These are phyloP conservation scores for Paramecium primaurelia DNA, from an alignment of 73 alveolate species.

Conservation along the genomic window DNA sequence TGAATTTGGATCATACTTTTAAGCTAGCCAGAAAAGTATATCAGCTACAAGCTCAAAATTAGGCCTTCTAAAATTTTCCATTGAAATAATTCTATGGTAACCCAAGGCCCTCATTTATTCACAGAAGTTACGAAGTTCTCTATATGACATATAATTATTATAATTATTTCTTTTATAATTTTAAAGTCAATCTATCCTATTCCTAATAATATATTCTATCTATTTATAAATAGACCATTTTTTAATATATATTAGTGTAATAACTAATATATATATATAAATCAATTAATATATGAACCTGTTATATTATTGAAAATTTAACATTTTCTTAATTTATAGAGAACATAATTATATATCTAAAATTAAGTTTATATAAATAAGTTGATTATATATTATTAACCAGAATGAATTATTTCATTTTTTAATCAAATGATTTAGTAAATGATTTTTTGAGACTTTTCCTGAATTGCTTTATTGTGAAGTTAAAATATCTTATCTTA, in stretches of 20 bases:
- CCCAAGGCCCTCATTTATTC: constrained; percentile 98
- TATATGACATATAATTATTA: constrained; percentile 80
- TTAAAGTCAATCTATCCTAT: background rate
- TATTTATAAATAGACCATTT: no score
- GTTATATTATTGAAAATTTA: no score
- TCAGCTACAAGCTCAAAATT: constrained; percentile 98
- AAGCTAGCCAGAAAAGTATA: constrained; percentile 92
- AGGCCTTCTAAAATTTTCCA: constrained; percentile 95
- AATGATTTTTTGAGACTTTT: background rate
- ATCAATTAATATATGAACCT: no score
- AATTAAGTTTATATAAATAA: no score
- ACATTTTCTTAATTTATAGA: background rate
- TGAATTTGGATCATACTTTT: constrained; percentile 91
- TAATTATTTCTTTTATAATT: background rate
- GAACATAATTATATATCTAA: background rate
- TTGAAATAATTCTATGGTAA: constrained; percentile 94
- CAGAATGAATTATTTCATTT: background rate
- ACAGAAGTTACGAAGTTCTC: constrained; percentile 98
- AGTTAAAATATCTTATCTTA: background rate
- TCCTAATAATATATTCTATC: background rate
- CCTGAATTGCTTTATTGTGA: background rate
- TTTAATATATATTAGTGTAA: no score
- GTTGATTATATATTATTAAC: background rate
- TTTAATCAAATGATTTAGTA: background rate
- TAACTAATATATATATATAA: no score